A percentile compares a stretch with the other conserved stretches of the same genome.
Evolutionary conservation across 2,329 filamentous ascomycete species (phyloP).

Genomic region (Fusarium lateritium): DNA sequence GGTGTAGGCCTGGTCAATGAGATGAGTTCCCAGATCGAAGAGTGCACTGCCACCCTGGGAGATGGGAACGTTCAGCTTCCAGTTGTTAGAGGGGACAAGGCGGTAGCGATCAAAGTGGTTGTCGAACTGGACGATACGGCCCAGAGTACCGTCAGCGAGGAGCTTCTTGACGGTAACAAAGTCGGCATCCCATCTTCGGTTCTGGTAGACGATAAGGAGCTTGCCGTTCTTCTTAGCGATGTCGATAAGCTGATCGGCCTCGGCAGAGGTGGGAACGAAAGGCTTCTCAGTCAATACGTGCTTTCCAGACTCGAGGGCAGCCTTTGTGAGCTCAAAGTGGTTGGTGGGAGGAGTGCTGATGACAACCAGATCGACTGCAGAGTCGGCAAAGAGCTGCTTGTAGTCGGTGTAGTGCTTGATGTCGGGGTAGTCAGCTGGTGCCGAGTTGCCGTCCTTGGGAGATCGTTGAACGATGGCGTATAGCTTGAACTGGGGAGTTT

Average conservation of each 20-base stretch:
- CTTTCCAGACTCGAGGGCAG: slow-evolving; percentile 78
- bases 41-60: slow-evolving; percentile 75
- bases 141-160: slow-evolving; percentile 71
- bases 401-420: slow-evolving; percentile 75
- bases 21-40: slow-evolving; percentile 82
- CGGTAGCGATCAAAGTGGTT: slow-evolving; percentile 86
- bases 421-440: slow-evolving; percentile 76
- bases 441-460: slow-evolving; percentile 75
- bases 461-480: slow-evolving; percentile 83
- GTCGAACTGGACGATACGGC: slow-evolving; percentile 82
- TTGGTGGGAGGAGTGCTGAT: slow-evolving; percentile 80
- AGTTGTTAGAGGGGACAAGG: slow-evolving; percentile 69
- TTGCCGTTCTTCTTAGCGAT: slow-evolving; percentile 66
- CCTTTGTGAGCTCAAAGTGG: slow-evolving; percentile 76
- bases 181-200: slow-evolving; percentile 84
- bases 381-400: slow-evolving; percentile 75
- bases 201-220: slow-evolving; percentile 79
- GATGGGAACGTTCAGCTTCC: slow-evolving; percentile 76
- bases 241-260: slow-evolving; percentile 74
- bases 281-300: slow-evolving; percentile 88
- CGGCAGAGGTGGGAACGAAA: slow-evolving; percentile 79
- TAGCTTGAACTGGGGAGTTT: slow-evolving; percentile 75
- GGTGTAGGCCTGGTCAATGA: slow-evolving; percentile 81
- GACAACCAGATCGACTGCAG: slow-evolving; percentile 77
- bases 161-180: slow-evolving; percentile 79